These are phyloP conservation scores for Erythrophleum fordii DNA, from an alignment of 306 rosid species.

Conservation along the genomic window DNA sequence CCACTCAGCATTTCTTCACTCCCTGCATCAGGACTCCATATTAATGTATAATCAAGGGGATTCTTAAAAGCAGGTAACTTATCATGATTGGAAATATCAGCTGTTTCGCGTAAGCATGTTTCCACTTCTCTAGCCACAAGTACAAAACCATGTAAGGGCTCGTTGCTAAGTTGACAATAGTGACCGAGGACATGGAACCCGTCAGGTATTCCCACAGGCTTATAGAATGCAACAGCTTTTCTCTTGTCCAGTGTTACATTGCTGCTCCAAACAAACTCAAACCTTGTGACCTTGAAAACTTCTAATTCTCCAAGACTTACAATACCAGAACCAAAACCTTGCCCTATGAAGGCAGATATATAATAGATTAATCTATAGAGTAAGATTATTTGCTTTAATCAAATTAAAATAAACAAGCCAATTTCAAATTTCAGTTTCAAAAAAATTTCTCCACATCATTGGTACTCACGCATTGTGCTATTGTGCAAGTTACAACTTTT, in stretches of 20 bases:
- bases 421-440: not conserved
- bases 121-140: slow-evolving; percentile 73
- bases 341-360: slow-evolving; percentile 53
- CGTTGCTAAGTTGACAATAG: slow-evolving; percentile 67
- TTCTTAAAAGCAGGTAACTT: slow-evolving; percentile 58
- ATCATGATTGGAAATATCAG: slow-evolving; percentile 22
- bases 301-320: slow-evolving; percentile 77
- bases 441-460: not conserved
- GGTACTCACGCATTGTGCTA: not conserved
- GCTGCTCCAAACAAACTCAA: slow-evolving; percentile 70
- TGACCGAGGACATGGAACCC: slow-evolving; percentile 80
- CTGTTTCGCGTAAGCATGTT: slow-evolving; percentile 37
- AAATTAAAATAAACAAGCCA: not conserved
- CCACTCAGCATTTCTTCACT: slow-evolving; percentile 44
- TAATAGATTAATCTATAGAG: slow-evolving; percentile 9
- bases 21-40: slow-evolving; percentile 67
- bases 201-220: slow-evolving; percentile 73
- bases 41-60: slow-evolving; percentile 73
- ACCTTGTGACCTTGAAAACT: slow-evolving; percentile 61
- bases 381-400: not conserved
- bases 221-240: slow-evolving; percentile 63
- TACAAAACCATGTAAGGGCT: slow-evolving; percentile 69
- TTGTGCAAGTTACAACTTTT: not conserved
- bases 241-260: slow-evolving; percentile 42
- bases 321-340: slow-evolving; percentile 76